These are phyloP conservation scores for Solanum hybrid DNA, from an alignment of 305 asterid species.

Conservation along the genomic window DNA sequence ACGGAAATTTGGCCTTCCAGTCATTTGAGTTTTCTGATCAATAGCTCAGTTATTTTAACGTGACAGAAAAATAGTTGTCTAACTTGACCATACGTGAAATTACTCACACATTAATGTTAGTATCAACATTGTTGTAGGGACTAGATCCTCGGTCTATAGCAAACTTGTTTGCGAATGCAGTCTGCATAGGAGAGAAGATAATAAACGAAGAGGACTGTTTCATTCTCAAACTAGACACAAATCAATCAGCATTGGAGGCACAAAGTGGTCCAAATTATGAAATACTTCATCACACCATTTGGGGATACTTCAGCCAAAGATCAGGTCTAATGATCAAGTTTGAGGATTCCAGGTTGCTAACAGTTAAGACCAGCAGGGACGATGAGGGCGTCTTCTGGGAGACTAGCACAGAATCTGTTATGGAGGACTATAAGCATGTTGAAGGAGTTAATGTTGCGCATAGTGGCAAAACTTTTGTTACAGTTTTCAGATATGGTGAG, in stretches of 20 bases:
- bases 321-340: slow-evolving; percentile 75
- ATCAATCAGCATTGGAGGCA: slow-evolving; percentile 45
- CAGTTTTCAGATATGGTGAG: slow-evolving; percentile 74
- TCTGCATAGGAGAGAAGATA: slow-evolving; percentile 73
- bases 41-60: not conserved
- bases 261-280: slow-evolving; percentile 69
- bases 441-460: slow-evolving; percentile 85
- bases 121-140: slow-evolving; percentile 33
- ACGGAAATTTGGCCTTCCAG: not conserved
- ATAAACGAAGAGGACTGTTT: slow-evolving; percentile 65
- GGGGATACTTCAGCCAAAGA: slow-evolving; percentile 96
- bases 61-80: not conserved
- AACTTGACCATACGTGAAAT: not conserved
- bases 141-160: slow-evolving; percentile 82
- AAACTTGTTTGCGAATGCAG: slow-evolving; percentile 71
- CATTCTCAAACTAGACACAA: slow-evolving; percentile 65
- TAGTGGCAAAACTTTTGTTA: slow-evolving; percentile 53
- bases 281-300: slow-evolving; percentile 76
- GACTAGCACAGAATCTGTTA: slow-evolving; percentile 65
- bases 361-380: slow-evolving; percentile 44
- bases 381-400: slow-evolving; percentile 75
- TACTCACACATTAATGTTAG: not conserved
- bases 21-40: not conserved
- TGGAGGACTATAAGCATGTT: slow-evolving; percentile 56
- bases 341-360: slow-evolving; percentile 66